These are phyloP conservation scores for Amanita subjunquillea DNA, from an alignment of 768 basidiomycete species.

Conservation along the genomic window DNA sequence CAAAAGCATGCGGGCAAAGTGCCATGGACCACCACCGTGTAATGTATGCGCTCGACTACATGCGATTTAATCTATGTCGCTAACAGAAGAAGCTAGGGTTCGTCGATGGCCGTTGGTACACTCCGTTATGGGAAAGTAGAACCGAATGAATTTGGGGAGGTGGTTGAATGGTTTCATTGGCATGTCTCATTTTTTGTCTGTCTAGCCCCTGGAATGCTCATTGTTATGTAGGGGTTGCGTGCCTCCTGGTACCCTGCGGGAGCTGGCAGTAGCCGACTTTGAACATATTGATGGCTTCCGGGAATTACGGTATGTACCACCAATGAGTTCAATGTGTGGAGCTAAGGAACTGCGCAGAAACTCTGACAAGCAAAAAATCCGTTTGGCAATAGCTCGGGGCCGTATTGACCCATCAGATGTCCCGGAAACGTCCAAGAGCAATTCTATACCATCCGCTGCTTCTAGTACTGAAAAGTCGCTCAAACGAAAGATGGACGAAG, in stretches of 20 bases:
- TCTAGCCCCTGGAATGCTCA: slow-evolving; percentile 1
- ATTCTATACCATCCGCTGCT: neutral
- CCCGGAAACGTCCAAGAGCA: slow-evolving; percentile 30
- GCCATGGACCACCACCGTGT: slow-evolving; percentile 55
- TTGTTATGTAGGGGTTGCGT: slow-evolving; percentile 54
- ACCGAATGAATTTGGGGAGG: slow-evolving; percentile 41
- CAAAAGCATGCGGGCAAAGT: slow-evolving; percentile 59
- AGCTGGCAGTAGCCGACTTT: slow-evolving; percentile 33
- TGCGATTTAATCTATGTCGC: neutral
- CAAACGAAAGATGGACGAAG: slow-evolving; percentile 1
- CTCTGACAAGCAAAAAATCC: slow-evolving; percentile 56
- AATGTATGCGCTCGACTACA: slow-evolving; percentile 18
- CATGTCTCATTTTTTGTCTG: slow-evolving; percentile 17
- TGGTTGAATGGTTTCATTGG: slow-evolving; percentile 74
- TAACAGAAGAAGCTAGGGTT: slow-evolving; percentile 21
- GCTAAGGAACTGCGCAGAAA: slow-evolving; percentile 21
- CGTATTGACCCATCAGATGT: slow-evolving; percentile 49
- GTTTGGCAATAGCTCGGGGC: slow-evolving; percentile 41
- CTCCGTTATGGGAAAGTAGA: slow-evolving; percentile 55
- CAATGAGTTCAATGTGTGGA: neutral
- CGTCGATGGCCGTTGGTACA: slow-evolving; percentile 39
- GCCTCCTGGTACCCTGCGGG: slow-evolving; percentile 41
- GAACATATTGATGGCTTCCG: slow-evolving; percentile 40
- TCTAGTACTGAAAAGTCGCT: neutral
- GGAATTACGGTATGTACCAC: slow-evolving; percentile 33